Conservation (phyloP, 495 filamentous ascomycete species). For the Penicillium paxilli region DNA sequence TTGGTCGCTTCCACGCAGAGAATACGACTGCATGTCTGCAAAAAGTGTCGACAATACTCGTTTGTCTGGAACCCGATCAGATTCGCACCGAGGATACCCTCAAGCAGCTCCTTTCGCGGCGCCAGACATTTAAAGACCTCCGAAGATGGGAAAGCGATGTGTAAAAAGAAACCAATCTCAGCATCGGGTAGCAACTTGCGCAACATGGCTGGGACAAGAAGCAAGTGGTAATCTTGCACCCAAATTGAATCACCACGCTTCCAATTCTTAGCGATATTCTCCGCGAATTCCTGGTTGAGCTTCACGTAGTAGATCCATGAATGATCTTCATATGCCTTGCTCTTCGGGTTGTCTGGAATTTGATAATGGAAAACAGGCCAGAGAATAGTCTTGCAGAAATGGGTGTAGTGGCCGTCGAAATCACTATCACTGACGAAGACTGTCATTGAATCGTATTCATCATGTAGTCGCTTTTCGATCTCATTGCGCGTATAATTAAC, state of each 20-base stretch:
- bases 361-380: slow-evolving; percentile 96
- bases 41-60: slow-evolving; percentile 90
- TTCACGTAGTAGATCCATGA: slow-evolving; percentile 93
- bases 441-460: slow-evolving; percentile 75
- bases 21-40: slow-evolving; percentile 89
- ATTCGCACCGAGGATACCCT: slow-evolving; percentile 89
- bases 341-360: slow-evolving; percentile 94
- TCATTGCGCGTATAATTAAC: slow-evolving; percentile 68
- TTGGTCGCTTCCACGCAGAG: slow-evolving; percentile 82
- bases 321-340: slow-evolving; percentile 94
- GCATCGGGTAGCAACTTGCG: slow-evolving; percentile 82
- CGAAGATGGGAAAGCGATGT: slow-evolving; percentile 92
- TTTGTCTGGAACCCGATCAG: slow-evolving; percentile 88
- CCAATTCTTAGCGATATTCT: slow-evolving; percentile 85
- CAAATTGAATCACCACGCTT: slow-evolving; percentile 89
- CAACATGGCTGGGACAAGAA: slow-evolving; percentile 90
- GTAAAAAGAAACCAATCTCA: slow-evolving; percentile 92
- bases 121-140: slow-evolving; percentile 92
- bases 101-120: slow-evolving; percentile 77
- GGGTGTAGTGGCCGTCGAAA: slow-evolving; percentile 87
- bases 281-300: slow-evolving; percentile 86
- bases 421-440: slow-evolving; percentile 86
- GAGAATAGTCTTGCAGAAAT: slow-evolving; percentile 89
- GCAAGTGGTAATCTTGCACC: slow-evolving; percentile 92
- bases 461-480: slow-evolving; percentile 75